Percentiles rank a stretch among this genome's conserved stretches.
Conservation (phyloP, 345 rosid species). For the Eucalyptus marginata region DNA sequence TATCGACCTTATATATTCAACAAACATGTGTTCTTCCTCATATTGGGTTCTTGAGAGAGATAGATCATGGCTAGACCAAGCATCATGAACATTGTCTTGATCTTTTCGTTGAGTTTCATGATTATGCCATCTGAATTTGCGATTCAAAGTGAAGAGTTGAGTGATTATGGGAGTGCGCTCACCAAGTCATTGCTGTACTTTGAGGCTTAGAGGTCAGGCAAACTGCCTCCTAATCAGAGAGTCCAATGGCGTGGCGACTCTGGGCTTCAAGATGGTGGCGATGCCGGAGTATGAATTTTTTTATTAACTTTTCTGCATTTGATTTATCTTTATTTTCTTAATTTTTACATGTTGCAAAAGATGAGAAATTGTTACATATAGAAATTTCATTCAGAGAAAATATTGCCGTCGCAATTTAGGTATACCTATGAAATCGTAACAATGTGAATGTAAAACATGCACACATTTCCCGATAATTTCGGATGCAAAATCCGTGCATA, state of each 20-base stretch:
- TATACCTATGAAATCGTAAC: no score
- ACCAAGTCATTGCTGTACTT: conserved; percentile 50
- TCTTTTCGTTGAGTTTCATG: not conserved
- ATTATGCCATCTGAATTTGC: not conserved
- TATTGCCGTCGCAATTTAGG: not conserved
- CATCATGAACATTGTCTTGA: not conserved
- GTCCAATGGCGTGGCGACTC: conserved; percentile 59
- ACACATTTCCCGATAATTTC: not conserved
- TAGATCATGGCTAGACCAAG: not conserved
- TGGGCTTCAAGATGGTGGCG: conserved; percentile 49
- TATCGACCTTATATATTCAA: not conserved
- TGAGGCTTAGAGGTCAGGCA: conserved; percentile 60
- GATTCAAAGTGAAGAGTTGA: not conserved
- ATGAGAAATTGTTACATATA: not conserved
- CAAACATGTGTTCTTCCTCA: not conserved
- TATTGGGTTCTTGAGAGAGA: not conserved
- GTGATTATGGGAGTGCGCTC: conserved; percentile 36
- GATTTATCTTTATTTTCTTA: not conserved
- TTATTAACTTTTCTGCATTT: not conserved
- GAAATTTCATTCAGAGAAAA: not conserved
- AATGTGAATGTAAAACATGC: no score
- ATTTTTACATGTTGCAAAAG: not conserved
- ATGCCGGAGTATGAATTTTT: not conserved
- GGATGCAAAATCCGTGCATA: not conserved
- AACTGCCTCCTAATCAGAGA: conserved; percentile 43